Base-by-base conservation (phyloP, 2,329 filamentous ascomycete species). In the Amauroascus niger region DNA sequence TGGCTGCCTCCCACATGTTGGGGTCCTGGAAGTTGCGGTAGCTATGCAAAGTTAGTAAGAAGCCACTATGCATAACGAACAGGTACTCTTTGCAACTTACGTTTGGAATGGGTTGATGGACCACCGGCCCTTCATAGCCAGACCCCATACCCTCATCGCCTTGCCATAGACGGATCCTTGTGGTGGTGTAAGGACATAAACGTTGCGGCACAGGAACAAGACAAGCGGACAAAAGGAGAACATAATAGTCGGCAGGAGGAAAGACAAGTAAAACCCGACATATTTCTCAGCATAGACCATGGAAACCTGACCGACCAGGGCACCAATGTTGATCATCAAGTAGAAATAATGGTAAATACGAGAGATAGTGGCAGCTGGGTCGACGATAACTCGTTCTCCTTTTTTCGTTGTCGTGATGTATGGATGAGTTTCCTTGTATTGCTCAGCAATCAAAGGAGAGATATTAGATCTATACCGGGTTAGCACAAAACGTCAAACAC, bases 271-370 rank as follows among this genome's bases (percentile, higher is more conserved):
- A 73, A 87, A 88, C 6, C 85, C 85, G 46, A 87, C 77, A 57
- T 86, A 87, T 65, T 85, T 84, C 69, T 88, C 86, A 1, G 84
- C 80, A 63, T 86, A 89, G 32, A 82, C 82, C 80, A 84, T 88
- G 62, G 72, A 74, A 54, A 85, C 76, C 66, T 83, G 81, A 43
- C 77, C 80, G 44, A 75, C 63, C 43, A 83, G 71, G 24, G 82
- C 79, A 30, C 85, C 85, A 13, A 84, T 65, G 63, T 87, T 87
- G 71, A 86, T 83, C 63, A 83, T 78, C 53, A 86, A 74, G 68
- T 87, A 88, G 67, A 86, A 87, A 67, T 80, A 84, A 61, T 81
- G 76, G 65, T 82, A 87, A 50, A 87, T 80, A 44, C 84, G 79
- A 7, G 79, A 79, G 57, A 84, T 76, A 45, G 84, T 88, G 50